A percentile compares a stretch with the other conserved stretches of the same genome.
Evolutionary conservation across 768 basidiomycete genomes (phyloP).

Genomic region (Tylopilus felleus): DNA sequence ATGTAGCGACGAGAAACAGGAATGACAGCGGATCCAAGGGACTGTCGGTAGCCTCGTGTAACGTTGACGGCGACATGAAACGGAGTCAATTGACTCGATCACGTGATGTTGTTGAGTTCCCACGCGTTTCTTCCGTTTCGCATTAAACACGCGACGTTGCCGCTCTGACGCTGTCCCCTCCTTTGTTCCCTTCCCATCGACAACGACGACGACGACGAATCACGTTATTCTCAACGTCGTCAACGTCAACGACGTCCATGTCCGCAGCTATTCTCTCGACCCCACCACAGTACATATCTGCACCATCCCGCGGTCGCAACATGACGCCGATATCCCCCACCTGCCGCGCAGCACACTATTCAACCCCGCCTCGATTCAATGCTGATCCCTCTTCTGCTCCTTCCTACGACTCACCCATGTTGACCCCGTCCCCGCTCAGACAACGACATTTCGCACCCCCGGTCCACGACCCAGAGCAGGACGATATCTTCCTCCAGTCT

Average conservation of each 20-base stretch:
- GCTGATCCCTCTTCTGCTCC: slow-evolving; percentile 21
- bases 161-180: slow-evolving; percentile 4
- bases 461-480: slow-evolving; percentile 32
- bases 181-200: slow-evolving; percentile 13
- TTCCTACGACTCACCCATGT: slow-evolving; percentile 55
- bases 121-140: slow-evolving; percentile 23
- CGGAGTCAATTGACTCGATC: slow-evolving; percentile 28
- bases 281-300: slow-evolving; percentile 36
- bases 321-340: slow-evolving; percentile 31
- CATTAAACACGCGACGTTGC: slow-evolving; percentile 29
- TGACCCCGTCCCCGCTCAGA: slow-evolving; percentile 61
- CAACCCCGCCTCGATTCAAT: slow-evolving; percentile 34
- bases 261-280: slow-evolving; percentile 29
- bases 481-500: slow-evolving; percentile 54
- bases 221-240: slow-evolving; percentile 17
- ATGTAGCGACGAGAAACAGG: not conserved
- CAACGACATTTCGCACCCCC: slow-evolving; percentile 39
- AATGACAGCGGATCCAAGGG: no score
- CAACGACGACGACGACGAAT: slow-evolving; percentile 21
- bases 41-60: slow-evolving; percentile 33
- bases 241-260: slow-evolving; percentile 19
- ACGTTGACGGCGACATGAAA: slow-evolving; percentile 26
- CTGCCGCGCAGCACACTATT: slow-evolving; percentile 31
- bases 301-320: slow-evolving; percentile 32
- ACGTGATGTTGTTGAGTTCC: slow-evolving; percentile 37